phyloP scores from a whole-genome alignment of 345 rosid genomes.

The Salix brachista region DNA sequence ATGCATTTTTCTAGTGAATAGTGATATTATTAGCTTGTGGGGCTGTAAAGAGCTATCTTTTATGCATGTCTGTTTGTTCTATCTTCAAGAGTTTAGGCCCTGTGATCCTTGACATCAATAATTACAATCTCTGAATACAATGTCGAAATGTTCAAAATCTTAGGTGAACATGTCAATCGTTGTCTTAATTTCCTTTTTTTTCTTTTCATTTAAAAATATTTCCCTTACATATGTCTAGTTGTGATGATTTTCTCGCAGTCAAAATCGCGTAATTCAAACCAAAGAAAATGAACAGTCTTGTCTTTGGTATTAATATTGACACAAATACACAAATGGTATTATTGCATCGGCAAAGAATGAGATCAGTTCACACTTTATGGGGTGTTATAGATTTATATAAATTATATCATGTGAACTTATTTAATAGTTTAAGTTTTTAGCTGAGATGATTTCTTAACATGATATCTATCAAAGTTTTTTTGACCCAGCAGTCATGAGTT shows the following conservation, averaged over 20 bases:
- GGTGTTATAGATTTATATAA: too few relatives aligned
- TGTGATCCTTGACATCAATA: constrained; percentile 18
- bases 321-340: too few relatives aligned
- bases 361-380: neutral
- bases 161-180: constrained; percentile 2
- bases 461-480: too few relatives aligned
- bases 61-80: neutral
- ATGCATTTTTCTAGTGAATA: neutral
- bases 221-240: neutral
- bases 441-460: too few relatives aligned
- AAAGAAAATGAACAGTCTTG: constrained; percentile 3
- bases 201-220: neutral
- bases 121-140: neutral
- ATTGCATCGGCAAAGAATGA: neutral
- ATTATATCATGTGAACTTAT: too few relatives aligned
- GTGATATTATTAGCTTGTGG: neutral
- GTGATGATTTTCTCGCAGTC: constrained; percentile 11
- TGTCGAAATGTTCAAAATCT: constrained; percentile 9
- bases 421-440: too few relatives aligned
- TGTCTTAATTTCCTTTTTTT: neutral
- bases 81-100: neutral
- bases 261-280: constrained; percentile 15
- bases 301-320: neutral
- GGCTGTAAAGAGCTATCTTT: constrained; percentile 9
- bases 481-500: fast-evolving